Conservation (phyloP, 2,329 filamentous ascomycete genomes). For the Boeremia lycopersici region DNA sequence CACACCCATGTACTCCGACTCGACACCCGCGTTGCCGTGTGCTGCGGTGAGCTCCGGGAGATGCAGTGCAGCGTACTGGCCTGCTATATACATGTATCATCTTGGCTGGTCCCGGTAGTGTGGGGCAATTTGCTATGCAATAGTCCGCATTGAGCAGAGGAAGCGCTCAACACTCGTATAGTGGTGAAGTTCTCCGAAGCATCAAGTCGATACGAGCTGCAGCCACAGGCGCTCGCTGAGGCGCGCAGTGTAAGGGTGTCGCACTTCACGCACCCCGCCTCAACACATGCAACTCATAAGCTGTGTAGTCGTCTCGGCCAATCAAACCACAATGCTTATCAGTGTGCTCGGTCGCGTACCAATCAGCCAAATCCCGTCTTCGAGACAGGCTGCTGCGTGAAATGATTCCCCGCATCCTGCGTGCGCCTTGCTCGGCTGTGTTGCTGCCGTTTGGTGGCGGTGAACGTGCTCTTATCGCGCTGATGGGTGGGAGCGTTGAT, state of each 20-base stretch:
- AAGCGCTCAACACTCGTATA: background rate
- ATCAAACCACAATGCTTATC: constrained; percentile 12
- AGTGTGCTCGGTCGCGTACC: constrained; percentile 7
- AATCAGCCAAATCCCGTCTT: constrained; percentile 9
- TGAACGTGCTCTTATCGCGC: constrained; percentile 17
- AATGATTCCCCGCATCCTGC: constrained; percentile 12
- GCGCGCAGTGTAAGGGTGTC: constrained; percentile 11
- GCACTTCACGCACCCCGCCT: constrained; percentile 16
- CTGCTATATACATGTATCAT: background rate
- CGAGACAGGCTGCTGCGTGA: constrained; percentile 3
- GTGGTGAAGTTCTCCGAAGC: constrained; percentile 2
- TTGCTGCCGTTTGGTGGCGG: constrained; percentile 14
- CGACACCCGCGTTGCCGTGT: constrained; percentile 1
- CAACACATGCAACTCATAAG: constrained; percentile 14
- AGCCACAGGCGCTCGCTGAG: constrained; percentile 6
- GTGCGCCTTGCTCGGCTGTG: constrained; percentile 8
- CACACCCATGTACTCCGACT: constrained; percentile 9
- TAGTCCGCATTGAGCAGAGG: background rate
- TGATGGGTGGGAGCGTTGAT: constrained; percentile 3
- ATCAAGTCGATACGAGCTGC: constrained; percentile 9
- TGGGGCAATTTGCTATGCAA: too few species aligned
- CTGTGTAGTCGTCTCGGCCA: constrained; percentile 2
- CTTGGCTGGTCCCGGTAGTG: background rate
- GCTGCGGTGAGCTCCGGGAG: background rate
- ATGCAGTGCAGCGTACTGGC: constrained; percentile 1